phyloP scores from a whole-genome alignment of 495 filamentous ascomycete species.

The Acidiella bohemica region DNA sequence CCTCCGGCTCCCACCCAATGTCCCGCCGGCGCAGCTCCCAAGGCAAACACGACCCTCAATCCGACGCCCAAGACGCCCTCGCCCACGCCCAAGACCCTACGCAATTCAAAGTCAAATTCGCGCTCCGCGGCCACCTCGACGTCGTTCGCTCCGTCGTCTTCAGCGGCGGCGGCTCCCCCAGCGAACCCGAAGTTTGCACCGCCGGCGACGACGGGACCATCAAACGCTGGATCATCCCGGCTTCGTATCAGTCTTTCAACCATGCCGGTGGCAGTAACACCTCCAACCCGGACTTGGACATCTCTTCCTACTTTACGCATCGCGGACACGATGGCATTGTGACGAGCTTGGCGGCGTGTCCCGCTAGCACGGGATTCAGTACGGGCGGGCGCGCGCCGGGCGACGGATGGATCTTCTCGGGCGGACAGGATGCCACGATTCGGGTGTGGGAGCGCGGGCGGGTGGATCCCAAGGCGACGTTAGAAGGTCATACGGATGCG shows the following conservation, averaged over 20 bases:
- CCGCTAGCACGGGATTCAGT: slow-evolving; percentile 68
- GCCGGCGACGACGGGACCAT: slow-evolving; percentile 89
- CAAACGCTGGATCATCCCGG: slow-evolving; percentile 89
- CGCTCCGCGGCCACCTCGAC: slow-evolving; percentile 81
- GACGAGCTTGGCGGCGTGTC: slow-evolving; percentile 73
- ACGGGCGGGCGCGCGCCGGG: slow-evolving; percentile 73
- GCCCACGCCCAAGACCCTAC: slow-evolving; percentile 23
- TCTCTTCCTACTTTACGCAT: slow-evolving; percentile 85
- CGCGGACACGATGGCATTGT: slow-evolving; percentile 85
- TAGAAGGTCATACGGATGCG: slow-evolving; percentile 88
- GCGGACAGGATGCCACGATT: slow-evolving; percentile 84
- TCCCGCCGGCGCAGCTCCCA: slow-evolving; percentile 46
- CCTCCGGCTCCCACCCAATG: slow-evolving; percentile 41
- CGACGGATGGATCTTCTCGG: slow-evolving; percentile 96
- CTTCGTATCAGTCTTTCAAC: slow-evolving; percentile 44
- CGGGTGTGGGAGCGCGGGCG: slow-evolving; percentile 88
- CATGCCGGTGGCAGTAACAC: slow-evolving; percentile 29
- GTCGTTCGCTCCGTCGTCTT: slow-evolving; percentile 89
- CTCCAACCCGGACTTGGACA: slow-evolving; percentile 64
- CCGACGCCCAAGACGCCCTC: slow-evolving; percentile 41
- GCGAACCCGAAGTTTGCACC: slow-evolving; percentile 93
- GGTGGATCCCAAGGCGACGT: slow-evolving; percentile 87
- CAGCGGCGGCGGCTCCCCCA: slow-evolving; percentile 84
- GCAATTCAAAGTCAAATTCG: slow-evolving; percentile 81
- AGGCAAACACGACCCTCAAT: slow-evolving; percentile 32